Evolutionary conservation across 2,329 filamentous ascomycete genomes (phyloP), one percentile per base, ranked within the genome.

Genomic region (Magnaporthales sp.): DNA sequence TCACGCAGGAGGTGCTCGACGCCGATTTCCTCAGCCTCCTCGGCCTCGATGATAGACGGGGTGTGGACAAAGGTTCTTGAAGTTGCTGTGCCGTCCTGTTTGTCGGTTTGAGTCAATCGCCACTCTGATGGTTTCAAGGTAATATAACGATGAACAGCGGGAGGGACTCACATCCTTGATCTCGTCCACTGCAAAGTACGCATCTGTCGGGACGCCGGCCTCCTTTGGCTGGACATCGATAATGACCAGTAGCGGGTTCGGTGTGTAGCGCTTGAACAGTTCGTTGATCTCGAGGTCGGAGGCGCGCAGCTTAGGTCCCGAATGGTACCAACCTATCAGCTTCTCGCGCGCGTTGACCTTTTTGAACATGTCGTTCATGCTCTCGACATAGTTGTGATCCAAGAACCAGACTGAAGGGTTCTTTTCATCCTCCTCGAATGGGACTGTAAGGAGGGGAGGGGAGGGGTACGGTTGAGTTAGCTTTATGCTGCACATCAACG

Each of bases 331-430:
- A 75, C 95, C 95, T 85, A 99, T 96, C 78, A 99, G 86, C 88
- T 98, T 98, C 83, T 99, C 95, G 70, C 92, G 86, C 69, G 95
- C 95, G 82, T 99, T 99, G 84, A 99, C 93, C 83, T 98, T 98
- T 85, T 99, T 99, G 86, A 99, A 99, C 95, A 99, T 99, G 80
- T 98, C 95, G 81, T 95, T 96, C 95, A 99, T 99, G 73, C 90
- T 92, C 80, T 99, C 95, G 79, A 99, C 91, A 75, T 97, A 99
- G 86, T 98, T 98, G 85, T 99, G 95, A 78, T 99, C 95, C 71
- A 99, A 82, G 78, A 98, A 99, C 95, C 95, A 99, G 76, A 99
- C 95, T 46, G 94, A 96, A 3, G 94, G 94, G 77, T 99, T 93
- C 81, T 96, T 97, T 75, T 97, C 95, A 78, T 99, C 95, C 82